Evolutionary conservation across 805 yeast genomes (phyloP), one percentile per base, ranked within the genome.

Genomic region (Kluyveromyces nonfermentans): DNA sequence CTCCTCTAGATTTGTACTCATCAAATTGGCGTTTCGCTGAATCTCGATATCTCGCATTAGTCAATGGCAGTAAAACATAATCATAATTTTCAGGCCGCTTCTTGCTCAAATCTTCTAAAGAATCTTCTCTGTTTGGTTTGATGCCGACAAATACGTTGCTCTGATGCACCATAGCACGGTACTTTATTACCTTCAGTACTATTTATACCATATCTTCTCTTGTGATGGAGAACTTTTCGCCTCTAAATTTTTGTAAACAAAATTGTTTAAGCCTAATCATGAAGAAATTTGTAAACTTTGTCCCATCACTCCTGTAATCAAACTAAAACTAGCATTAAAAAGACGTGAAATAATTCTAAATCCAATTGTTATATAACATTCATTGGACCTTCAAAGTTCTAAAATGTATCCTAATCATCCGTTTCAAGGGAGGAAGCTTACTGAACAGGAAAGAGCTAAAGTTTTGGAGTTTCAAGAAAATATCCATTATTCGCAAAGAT

Each of bases 401-500:
- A 28, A 19, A 16, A 38, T 38, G 41, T 38, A 38, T 17, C 31
- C 41, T 15, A 38, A 15, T 38, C 60, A 60, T 36, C 52, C 60
- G 1, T 64, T 64, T 35, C 67, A 64, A 46, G 68, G 68, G 18
- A 77, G 97, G 60, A 82, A 80, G 56, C 74, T 93, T 41, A 73
- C 93, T 1, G 90, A 85, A 33, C 71, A 80, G 22, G 98, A 93
- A 62, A 72, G 94, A 50, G 86, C 88, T 31, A 79, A 90, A 41
- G 82, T 90, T 33, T 77, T 84, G 54, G 96, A 90, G 60, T 93
- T 87, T 60, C 94, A 85, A 60, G 97, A 93, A 45, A 77, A 83
- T 64, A 93, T 93, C 55, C 96, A 93, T 64, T 93, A 93, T 62
- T 86, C 96, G 8, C 93, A 94, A 45, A 69, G 81, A 56, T 93